Percentiles rank a stretch among this genome's conserved stretches.
phyloP scores from a whole-genome alignment of 2,329 filamentous ascomycete species.

The Plectosphaerella sp. region DNA sequence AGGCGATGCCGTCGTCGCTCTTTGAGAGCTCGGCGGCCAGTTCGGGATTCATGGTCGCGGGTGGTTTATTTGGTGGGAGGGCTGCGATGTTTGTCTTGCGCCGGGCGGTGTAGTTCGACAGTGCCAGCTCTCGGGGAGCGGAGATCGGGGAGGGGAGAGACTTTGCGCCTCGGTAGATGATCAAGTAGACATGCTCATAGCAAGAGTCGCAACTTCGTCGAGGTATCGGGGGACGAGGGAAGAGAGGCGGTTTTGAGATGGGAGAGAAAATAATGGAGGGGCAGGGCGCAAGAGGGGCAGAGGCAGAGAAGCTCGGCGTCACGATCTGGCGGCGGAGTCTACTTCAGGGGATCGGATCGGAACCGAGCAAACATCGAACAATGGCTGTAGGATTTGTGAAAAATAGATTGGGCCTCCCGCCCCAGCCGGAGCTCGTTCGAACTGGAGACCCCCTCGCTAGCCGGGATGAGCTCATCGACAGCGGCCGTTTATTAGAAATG shows the following conservation, averaged over 20 bases:
- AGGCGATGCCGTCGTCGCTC: constrained; percentile 51
- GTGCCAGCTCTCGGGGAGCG: neutral
- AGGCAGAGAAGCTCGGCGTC: neutral
- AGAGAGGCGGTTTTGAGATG: neutral
- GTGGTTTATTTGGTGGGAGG: neutral
- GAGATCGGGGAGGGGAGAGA: neutral
- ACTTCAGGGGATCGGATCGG: neutral
- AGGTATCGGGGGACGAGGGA: neutral
- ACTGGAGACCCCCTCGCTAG: neutral
- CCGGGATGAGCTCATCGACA: constrained; percentile 8
- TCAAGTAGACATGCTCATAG: neutral
- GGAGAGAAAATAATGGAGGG: neutral
- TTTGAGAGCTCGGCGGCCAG: constrained; percentile 25
- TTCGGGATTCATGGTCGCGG: constrained; percentile 28
- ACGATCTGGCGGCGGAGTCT: neutral
- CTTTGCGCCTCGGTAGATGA: neutral
- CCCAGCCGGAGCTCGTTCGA: neutral
- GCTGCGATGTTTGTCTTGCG: neutral
- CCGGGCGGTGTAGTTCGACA: no score
- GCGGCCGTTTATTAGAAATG: neutral
- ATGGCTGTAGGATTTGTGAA: neutral
- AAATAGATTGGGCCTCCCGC: constrained; percentile 1
- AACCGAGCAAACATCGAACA: neutral
- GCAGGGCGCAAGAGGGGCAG: neutral
- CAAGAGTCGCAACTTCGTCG: neutral